These are phyloP conservation scores for Leucaena leucocephala DNA, from an alignment of 306 rosid genomes.

Conservation along the genomic window DNA sequence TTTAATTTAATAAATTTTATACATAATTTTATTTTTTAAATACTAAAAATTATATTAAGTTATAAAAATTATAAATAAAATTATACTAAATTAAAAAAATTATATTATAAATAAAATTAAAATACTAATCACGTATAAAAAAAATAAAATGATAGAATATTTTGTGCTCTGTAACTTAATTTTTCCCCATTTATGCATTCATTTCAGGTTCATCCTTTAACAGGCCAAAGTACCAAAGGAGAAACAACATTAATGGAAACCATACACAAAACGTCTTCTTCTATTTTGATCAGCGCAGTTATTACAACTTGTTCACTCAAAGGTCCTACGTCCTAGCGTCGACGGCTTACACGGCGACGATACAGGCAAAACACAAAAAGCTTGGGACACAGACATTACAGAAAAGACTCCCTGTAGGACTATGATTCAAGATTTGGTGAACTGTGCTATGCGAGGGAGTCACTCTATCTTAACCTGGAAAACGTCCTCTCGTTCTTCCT, in stretches of 20 bases:
- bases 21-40: too few species aligned
- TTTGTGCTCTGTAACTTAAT: too few species aligned
- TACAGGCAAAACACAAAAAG: not conserved
- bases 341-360: not conserved
- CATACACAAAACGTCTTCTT: not conserved
- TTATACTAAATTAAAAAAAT: too few species aligned
- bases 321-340: not conserved
- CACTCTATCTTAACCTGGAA: slow-evolving; percentile 45
- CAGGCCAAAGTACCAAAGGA: not conserved
- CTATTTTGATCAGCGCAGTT: not conserved
- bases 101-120: too few species aligned
- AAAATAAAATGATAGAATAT: too few species aligned
- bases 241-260: not conserved
- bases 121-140: too few species aligned
- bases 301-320: not conserved
- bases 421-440: not conserved
- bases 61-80: too few species aligned
- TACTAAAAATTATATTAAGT: too few species aligned
- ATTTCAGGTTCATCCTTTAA: not conserved
- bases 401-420: not conserved
- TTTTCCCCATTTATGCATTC: not conserved
- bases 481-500: slow-evolving; percentile 62
- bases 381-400: not conserved
- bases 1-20: too few species aligned
- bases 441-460: not conserved